Conservation (phyloP, 345 rosid genomes). For the Schrenkiella parvula region DNA sequence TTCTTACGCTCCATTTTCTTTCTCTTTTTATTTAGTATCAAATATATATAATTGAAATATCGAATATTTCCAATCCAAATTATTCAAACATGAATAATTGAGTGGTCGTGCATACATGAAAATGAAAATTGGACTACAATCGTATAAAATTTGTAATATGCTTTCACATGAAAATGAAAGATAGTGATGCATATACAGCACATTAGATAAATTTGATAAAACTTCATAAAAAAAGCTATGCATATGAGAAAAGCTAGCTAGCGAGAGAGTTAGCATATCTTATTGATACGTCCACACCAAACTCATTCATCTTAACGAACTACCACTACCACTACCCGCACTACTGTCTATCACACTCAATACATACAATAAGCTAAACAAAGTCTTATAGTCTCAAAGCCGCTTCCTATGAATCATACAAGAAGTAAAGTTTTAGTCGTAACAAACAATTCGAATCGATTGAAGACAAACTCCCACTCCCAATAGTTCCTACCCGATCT, state of each 20-base stretch:
- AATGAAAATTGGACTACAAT: not conserved
- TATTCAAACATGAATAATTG: conserved; percentile 14
- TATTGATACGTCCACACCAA: conserved; percentile 29
- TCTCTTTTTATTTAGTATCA: not conserved
- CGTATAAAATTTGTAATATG: not conserved
- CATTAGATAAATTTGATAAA: not conserved
- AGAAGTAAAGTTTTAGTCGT: not conserved
- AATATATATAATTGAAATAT: not conserved
- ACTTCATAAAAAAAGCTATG: conserved; percentile 19
- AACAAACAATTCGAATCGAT: conserved; percentile 6
- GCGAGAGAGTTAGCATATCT: conserved; percentile 22
- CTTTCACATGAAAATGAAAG: not conserved
- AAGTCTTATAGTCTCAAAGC: conserved; percentile 14
- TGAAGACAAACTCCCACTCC: conserved; percentile 16
- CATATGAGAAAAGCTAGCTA: conserved; percentile 19
- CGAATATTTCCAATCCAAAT: conserved; percentile 1
- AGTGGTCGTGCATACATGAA: not conserved
- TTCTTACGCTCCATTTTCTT: not conserved
- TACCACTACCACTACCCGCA: conserved; percentile 17
- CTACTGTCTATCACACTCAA: conserved; percentile 24
- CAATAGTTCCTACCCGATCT: conserved; percentile 23
- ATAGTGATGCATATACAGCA: not conserved
- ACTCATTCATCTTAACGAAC: conserved; percentile 26
- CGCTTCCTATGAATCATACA: not conserved
- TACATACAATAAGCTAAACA: conserved; percentile 13